Percentiles rank a stretch among this genome's conserved stretches.
These are phyloP conservation scores for Pyrrhoderma noxium DNA, from an alignment of 1,284 basidiomycete genomes.

Conservation along the genomic window DNA sequence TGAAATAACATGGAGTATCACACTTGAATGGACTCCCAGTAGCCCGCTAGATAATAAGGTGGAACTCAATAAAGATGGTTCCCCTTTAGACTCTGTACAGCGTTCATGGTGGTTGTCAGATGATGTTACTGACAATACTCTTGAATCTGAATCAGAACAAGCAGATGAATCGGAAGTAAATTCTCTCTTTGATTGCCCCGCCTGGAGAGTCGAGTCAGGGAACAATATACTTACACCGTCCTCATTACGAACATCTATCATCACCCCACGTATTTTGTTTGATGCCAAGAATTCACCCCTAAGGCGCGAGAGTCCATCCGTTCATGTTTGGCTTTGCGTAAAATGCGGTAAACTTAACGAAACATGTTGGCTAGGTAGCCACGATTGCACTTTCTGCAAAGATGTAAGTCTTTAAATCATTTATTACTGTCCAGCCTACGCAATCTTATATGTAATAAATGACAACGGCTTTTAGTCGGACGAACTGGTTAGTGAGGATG, in stretches of 20 bases:
- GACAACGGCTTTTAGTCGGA: too few species aligned
- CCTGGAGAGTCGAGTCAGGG: too few species aligned
- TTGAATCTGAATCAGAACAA: too few species aligned
- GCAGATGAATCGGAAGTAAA: too few species aligned
- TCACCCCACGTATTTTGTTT: too few species aligned
- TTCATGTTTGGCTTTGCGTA: constrained; percentile 5
- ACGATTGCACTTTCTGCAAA: constrained; percentile 5
- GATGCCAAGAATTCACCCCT: too few species aligned
- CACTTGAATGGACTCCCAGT: constrained; percentile 6
- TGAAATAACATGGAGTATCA: constrained; percentile 5
- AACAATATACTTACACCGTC: too few species aligned
- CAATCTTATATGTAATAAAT: too few species aligned
- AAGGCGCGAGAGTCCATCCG: not conserved
- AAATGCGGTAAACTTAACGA: constrained; percentile 5
- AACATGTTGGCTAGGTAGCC: constrained; percentile 4
- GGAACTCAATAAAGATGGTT: not conserved
- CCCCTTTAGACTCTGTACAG: not conserved
- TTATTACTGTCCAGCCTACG: not conserved
- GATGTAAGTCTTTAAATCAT: not conserved
- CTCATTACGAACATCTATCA: too few species aligned
- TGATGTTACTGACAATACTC: too few species aligned
- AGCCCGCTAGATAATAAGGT: not conserved
- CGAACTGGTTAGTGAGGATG: too few species aligned
- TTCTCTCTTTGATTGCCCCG: too few species aligned
- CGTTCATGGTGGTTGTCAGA: constrained; percentile 6